Evolutionary conservation across 768 basidiomycete species (phyloP).

Genomic region (Pleurotus citrinopileatus): DNA sequence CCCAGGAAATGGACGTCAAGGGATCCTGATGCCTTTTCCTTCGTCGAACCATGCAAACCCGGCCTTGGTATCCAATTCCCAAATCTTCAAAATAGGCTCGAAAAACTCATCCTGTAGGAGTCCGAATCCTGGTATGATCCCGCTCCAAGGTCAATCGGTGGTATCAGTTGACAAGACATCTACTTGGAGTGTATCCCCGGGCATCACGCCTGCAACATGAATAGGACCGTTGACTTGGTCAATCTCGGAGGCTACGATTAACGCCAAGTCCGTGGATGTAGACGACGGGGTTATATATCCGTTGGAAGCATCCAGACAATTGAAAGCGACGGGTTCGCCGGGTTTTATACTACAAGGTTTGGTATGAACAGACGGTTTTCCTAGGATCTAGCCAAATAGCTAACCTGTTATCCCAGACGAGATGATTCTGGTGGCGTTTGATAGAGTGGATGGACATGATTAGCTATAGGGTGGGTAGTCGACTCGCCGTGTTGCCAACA

Average conservation of each 20-base stretch:
- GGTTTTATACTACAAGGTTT: constrained; percentile 17
- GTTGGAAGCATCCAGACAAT: constrained; percentile 64
- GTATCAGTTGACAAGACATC: constrained; percentile 51
- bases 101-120: constrained; percentile 54
- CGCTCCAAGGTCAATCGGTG: constrained; percentile 65
- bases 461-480: no score
- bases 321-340: constrained; percentile 52
- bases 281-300: constrained; percentile 50
- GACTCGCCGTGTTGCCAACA: no score
- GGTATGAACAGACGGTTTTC: neutral
- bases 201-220: constrained; percentile 45
- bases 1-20: constrained; percentile 55
- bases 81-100: constrained; percentile 51
- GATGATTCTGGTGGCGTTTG: neutral
- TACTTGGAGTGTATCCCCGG: constrained; percentile 59
- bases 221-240: constrained; percentile 63
- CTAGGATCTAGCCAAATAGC: neutral
- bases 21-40: constrained; percentile 44
- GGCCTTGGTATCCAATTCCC: constrained; percentile 39
- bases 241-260: constrained; percentile 43
- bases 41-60: constrained; percentile 51
- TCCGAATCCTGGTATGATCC: constrained; percentile 56
- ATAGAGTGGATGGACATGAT: neutral
- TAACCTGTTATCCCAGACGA: neutral
- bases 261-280: constrained; percentile 29